phyloP scores from a whole-genome alignment of 2,329 filamentous ascomycete species.

The Sodiomyces alkalinus region DNA sequence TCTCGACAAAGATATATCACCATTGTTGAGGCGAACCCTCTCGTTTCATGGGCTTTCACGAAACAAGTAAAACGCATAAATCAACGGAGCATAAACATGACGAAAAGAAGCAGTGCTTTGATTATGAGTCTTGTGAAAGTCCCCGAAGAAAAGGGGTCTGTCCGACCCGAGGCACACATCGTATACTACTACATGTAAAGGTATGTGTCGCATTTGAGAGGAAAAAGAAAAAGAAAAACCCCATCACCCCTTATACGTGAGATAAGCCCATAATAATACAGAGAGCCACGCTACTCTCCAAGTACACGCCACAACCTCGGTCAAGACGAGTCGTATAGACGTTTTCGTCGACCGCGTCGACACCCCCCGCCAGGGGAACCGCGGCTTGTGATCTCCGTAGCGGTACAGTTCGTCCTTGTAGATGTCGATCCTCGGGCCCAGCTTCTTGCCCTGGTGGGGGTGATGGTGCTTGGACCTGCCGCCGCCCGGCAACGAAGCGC shows the following conservation, averaged over 20 bases:
- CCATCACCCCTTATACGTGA: constrained; percentile 46
- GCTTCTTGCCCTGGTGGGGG: constrained; percentile 12
- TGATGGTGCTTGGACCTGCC: constrained; percentile 11
- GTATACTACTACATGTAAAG: too few species aligned
- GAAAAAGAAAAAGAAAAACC: constrained; percentile 1
- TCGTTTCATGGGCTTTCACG: too few species aligned
- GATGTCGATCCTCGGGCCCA: constrained; percentile 37
- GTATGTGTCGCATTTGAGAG: too few species aligned
- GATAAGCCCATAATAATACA: constrained; percentile 47
- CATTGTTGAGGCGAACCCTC: too few species aligned
- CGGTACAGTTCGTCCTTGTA: constrained; percentile 30
- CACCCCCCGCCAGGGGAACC: constrained; percentile 14
- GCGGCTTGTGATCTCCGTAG: constrained; percentile 21
- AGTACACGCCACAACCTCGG: constrained; percentile 46
- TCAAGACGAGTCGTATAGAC: constrained; percentile 28
- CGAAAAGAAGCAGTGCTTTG: too few species aligned
- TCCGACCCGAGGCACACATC: too few species aligned
- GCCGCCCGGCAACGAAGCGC: constrained; percentile 4
- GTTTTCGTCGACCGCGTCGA: constrained; percentile 14
- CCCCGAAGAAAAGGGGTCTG: too few species aligned
- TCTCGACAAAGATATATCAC: too few species aligned
- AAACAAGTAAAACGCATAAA: too few species aligned
- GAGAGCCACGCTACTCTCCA: constrained; percentile 50
- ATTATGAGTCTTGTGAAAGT: too few species aligned
- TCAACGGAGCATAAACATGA: too few species aligned